Percentiles rank a stretch among this genome's conserved stretches.
phyloP scores from a whole-genome alignment of 495 filamentous ascomycete species.

The Cladorrhinum samala region DNA sequence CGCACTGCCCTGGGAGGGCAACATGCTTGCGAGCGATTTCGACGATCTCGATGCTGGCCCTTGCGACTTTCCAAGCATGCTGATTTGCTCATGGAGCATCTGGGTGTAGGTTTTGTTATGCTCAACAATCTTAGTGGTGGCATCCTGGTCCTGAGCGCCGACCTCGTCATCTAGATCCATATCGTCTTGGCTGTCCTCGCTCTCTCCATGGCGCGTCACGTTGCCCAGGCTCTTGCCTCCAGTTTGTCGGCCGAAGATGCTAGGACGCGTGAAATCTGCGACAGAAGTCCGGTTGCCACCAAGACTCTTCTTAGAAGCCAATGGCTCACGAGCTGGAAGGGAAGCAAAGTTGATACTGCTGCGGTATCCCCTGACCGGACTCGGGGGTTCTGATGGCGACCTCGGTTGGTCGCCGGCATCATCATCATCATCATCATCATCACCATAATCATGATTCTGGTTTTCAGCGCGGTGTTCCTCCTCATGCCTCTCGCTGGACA shows the following conservation, averaged over 20 bases:
- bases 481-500: conserved; percentile 1
- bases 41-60: conserved; percentile 53
- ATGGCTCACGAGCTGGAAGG: conserved; percentile 81
- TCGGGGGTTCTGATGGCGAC: conserved; percentile 45
- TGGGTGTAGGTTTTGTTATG: conserved; percentile 91
- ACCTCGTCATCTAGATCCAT: conserved; percentile 57
- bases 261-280: conserved; percentile 58
- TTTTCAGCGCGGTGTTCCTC: no score
- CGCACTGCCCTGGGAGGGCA: conserved; percentile 28
- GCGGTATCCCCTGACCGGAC: conserved; percentile 49
- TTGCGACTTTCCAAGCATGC: conserved; percentile 80
- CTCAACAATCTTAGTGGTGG: conserved; percentile 27
- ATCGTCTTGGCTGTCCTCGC: conserved; percentile 44
- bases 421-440: conserved; percentile 41
- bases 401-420: conserved; percentile 40
- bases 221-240: conserved; percentile 55
- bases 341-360: conserved; percentile 92
- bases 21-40: conserved; percentile 58
- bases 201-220: conserved; percentile 29
- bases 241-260: conserved; percentile 60
- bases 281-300: conserved; percentile 60
- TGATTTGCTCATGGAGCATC: conserved; percentile 84
- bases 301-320: conserved; percentile 73
- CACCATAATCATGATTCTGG: no score
- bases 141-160: conserved; percentile 29